phyloP scores from a whole-genome alignment of 345 rosid species.

The Corchorus olitorius region DNA sequence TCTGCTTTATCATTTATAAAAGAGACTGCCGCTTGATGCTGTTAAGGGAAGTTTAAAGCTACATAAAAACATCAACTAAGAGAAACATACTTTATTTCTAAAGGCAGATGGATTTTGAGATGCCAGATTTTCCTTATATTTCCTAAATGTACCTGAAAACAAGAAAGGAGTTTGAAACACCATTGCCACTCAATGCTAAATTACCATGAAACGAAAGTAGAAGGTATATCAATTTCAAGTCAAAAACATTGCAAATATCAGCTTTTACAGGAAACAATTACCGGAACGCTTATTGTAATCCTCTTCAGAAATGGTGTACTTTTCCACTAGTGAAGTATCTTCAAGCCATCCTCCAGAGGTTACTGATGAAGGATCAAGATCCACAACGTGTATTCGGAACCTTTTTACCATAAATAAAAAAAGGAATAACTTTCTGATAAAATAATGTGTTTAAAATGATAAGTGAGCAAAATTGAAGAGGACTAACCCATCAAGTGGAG shows the following conservation, averaged over 20 bases:
- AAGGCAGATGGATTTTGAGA: conserved; percentile 67
- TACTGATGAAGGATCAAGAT: conserved; percentile 86
- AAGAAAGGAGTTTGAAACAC: background rate
- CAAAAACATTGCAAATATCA: background rate
- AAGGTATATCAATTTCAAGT: background rate
- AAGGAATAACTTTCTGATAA: background rate
- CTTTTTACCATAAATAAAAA: conserved; percentile 39
- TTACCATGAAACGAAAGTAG: background rate
- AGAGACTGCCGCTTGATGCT: too few relatives aligned
- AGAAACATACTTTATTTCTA: conserved; percentile 56
- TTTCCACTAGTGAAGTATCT: conserved; percentile 88
- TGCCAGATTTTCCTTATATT: conserved; percentile 69
- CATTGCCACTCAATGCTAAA: background rate
- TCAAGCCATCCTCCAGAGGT: conserved; percentile 96
- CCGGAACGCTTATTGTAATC: conserved; percentile 73
- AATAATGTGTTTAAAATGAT: background rate
- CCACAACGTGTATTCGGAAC: conserved; percentile 75
- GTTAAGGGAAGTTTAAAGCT: background rate
- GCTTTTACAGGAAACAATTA: conserved; percentile 7
- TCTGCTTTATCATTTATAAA: too few relatives aligned
- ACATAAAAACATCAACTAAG: background rate
- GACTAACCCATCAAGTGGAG: conserved; percentile 77
- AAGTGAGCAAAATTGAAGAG: background rate
- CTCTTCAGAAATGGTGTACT: conserved; percentile 81
- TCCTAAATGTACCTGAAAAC: conserved; percentile 70